These are phyloP conservation scores for Rostrohypoxylon terebratum DNA, from an alignment of 495 filamentous ascomycete genomes.

Conservation along the genomic window DNA sequence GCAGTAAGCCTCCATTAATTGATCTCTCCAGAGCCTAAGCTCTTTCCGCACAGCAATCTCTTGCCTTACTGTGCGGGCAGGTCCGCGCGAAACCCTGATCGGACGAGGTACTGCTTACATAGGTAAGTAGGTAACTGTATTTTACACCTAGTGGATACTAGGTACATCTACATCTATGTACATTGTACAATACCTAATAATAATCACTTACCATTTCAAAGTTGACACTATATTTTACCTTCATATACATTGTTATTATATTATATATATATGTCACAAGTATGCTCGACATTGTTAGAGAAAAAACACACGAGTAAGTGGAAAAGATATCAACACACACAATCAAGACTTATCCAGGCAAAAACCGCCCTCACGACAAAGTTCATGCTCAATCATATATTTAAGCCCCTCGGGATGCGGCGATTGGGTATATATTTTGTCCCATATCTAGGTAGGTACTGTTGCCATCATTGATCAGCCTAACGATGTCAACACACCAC, in stretches of 20 bases:
- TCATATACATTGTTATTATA: no score
- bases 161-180: no score
- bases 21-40: background rate
- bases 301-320: no score
- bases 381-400: slow-evolving; percentile 33
- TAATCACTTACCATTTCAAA: no score
- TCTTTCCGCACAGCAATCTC: background rate
- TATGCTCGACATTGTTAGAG: no score
- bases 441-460: slow-evolving; percentile 40
- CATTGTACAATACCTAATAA: no score
- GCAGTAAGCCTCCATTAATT: slow-evolving; percentile 13
- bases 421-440: slow-evolving; percentile 50
- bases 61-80: background rate
- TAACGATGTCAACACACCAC: slow-evolving; percentile 32
- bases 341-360: background rate
- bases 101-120: background rate
- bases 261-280: no score
- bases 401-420: slow-evolving; percentile 36
- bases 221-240: no score
- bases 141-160: no score
- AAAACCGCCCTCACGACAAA: background rate
- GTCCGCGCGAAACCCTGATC: slow-evolving; percentile 1
- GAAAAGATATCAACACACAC: background rate
- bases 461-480: slow-evolving; percentile 32
- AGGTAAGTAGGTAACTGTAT: no score